phyloP scores from a whole-genome alignment of 108 stramenopile species.

The Heterococcus sp. region DNA sequence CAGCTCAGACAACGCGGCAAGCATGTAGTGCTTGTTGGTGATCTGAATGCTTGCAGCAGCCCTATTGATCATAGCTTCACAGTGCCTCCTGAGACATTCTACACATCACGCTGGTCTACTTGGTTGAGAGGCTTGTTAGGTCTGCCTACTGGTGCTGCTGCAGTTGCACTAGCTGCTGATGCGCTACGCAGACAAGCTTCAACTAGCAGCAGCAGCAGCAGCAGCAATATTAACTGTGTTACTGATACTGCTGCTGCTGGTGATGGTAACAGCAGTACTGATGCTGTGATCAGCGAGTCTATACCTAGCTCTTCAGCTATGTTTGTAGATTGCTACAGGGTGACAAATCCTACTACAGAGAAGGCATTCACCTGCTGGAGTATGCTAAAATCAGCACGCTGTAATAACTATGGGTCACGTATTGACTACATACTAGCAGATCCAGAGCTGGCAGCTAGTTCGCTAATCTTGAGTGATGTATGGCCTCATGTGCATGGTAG shows the following conservation, averaged over 20 bases:
- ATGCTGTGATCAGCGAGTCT: neutral
- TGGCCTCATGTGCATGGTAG: slow-evolving; percentile 29
- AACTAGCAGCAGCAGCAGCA: neutral
- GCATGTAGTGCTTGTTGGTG: slow-evolving; percentile 26
- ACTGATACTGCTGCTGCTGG: neutral
- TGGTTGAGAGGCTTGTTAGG: slow-evolving; percentile 37
- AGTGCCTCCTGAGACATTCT: slow-evolving; percentile 17
- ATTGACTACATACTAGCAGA: slow-evolving; percentile 27
- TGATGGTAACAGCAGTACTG: neutral
- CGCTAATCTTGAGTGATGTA: slow-evolving; percentile 9
- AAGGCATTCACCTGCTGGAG: slow-evolving; percentile 43
- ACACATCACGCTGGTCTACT: slow-evolving; percentile 25
- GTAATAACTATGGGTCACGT: slow-evolving; percentile 44
- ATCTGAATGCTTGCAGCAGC: slow-evolving; percentile 30
- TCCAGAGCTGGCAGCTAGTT: neutral
- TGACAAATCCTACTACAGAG: slow-evolving; percentile 10
- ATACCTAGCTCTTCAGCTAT: neutral
- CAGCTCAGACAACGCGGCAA: slow-evolving; percentile 3
- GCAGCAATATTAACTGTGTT: neutral
- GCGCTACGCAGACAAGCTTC: neutral
- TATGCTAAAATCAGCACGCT: slow-evolving; percentile 20
- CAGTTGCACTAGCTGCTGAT: no score
- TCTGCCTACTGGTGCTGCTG: neutral
- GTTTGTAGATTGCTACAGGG: slow-evolving; percentile 39
- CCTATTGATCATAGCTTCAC: slow-evolving; percentile 38